phyloP scores from a whole-genome alignment of 1,284 basidiomycete genomes.

The Marasmius sp. region DNA sequence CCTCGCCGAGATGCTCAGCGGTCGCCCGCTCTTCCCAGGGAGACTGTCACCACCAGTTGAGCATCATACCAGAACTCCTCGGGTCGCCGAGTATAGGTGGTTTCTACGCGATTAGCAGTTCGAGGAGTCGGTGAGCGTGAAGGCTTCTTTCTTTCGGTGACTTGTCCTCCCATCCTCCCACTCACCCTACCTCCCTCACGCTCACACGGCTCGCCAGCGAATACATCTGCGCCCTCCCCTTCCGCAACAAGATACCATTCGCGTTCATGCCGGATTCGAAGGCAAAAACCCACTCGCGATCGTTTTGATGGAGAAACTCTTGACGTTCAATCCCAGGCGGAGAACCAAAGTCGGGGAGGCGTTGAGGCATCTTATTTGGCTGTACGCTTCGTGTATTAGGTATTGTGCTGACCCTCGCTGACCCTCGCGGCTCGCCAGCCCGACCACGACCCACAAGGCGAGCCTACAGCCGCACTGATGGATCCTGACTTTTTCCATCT shows the following conservation, averaged over 20 bases:
- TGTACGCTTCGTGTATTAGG: too few species aligned
- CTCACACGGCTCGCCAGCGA: conserved; percentile 64
- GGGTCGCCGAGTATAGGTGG: conserved; percentile 90
- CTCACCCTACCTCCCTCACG: too few species aligned
- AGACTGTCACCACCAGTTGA: conserved; percentile 93
- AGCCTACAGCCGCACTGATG: too few species aligned
- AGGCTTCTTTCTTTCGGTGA: too few species aligned
- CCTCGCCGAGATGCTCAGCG: conserved; percentile 88
- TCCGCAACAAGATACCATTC: conserved; percentile 85
- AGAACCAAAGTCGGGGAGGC: too few species aligned
- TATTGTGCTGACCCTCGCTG: too few species aligned
- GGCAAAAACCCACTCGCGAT: conserved; percentile 41
- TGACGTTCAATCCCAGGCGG: too few species aligned
- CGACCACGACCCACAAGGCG: too few species aligned
- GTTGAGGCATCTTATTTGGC: too few species aligned
- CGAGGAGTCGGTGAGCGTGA: conserved; percentile 53
- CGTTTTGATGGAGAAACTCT: conserved; percentile 86
- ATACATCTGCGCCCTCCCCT: conserved; percentile 91
- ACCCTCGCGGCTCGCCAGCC: too few species aligned
- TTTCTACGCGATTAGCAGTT: conserved; percentile 88
- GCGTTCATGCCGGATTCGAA: conserved; percentile 52
- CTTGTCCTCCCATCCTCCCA: too few species aligned
- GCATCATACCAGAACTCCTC: conserved; percentile 83
- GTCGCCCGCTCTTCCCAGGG: conserved; percentile 89
- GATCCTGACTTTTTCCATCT: too few species aligned